Percentiles rank a stretch among this genome's conserved stretches.
phyloP scores from a whole-genome alignment of 371 early-diverging fungal species.

The Mortierella sp. region DNA sequence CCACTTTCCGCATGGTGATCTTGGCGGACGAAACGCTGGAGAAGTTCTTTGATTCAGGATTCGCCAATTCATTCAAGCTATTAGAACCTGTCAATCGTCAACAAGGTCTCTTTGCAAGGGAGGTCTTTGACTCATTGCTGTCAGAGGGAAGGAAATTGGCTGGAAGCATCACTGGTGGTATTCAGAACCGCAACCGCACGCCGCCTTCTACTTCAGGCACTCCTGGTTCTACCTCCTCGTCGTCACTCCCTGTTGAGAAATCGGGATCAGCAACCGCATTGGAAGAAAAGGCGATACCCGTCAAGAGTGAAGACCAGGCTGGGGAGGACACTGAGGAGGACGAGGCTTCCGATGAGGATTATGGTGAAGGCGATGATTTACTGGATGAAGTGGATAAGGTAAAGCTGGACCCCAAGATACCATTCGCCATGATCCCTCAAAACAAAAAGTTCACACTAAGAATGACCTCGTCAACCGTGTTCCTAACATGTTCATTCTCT shows the following conservation, averaged over 20 bases:
- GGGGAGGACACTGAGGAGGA: conserved; percentile 32
- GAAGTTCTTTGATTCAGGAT: conserved; percentile 73
- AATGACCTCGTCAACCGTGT: neutral
- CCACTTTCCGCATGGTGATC: conserved; percentile 75
- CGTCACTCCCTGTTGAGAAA: conserved; percentile 10
- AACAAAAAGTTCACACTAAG: too few relatives aligned
- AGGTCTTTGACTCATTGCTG: conserved; percentile 67
- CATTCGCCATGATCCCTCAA: too few relatives aligned
- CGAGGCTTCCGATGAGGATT: conserved; percentile 34
- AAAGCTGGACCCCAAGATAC: neutral
- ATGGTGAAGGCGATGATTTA: conserved; percentile 49
- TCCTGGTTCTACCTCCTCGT: conserved; percentile 11
- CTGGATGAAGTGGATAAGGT: conserved; percentile 55
- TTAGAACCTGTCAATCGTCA: conserved; percentile 73
- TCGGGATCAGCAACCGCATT: neutral
- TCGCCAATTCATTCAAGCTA: conserved; percentile 71
- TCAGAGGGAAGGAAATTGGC: conserved; percentile 66
- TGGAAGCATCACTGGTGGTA: conserved; percentile 45
- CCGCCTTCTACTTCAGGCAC: conserved; percentile 5
- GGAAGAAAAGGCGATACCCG: neutral
- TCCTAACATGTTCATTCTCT: neutral
- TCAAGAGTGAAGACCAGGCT: neutral
- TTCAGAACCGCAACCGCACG: conserved; percentile 27
- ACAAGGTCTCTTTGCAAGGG: conserved; percentile 60
- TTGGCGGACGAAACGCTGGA: conserved; percentile 79